Base-by-base conservation (phyloP, 495 filamentous ascomycete species). In the Aspergillus nidulans region DNA sequence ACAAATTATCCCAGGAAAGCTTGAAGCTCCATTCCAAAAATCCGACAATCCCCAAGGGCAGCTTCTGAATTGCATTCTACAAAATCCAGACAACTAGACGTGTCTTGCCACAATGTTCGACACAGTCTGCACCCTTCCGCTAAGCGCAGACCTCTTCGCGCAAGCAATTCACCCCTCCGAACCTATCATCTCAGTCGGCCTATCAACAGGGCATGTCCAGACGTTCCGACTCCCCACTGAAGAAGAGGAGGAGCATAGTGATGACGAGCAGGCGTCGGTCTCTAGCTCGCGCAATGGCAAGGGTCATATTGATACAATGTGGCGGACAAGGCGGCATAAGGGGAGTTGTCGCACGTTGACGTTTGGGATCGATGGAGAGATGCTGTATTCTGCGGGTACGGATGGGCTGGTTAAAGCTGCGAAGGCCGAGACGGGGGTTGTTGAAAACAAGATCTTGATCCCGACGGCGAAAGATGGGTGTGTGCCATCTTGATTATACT, bases 371-470 rank as follows among this genome's bases (percentile, higher is more conserved):
- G 91, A 95, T 61, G 92, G 91, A 15, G 70, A 81, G 54, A 72
- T 77, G 32, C 77, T 97, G 50, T 96, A 91, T 69, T 96, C 91
- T 0, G 87, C 90, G 18, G 95, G 94, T 39, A 92, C 86, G 42
- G 95, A 98, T 73, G 85, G 88, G 20, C 69, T 97, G 32, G 80
- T 98, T 52, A 98, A 98, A 70, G 87, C 86, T 44, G 95, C 92
- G 38, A 84, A 81, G 41, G 79, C 86, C 1, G 79, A 83, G 63
- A 96, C 90, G 3, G 94, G 94, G 12, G 69, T 82, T 42, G 94
- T 98, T 9, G 72, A 79, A 25, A 86, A 88, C 45, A 94, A 98
- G 71, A 76, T 81, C 55, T 72, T 67, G 0, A 74, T 81, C 56
- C 79, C 79, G 13, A 36, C 55, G 3, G 62, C 58, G 49, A 75